A percentile compares a stretch with the other conserved stretches of the same genome.
phyloP scores from a whole-genome alignment of 2,329 filamentous ascomycete species.

The Xylariaceae sp. region DNA sequence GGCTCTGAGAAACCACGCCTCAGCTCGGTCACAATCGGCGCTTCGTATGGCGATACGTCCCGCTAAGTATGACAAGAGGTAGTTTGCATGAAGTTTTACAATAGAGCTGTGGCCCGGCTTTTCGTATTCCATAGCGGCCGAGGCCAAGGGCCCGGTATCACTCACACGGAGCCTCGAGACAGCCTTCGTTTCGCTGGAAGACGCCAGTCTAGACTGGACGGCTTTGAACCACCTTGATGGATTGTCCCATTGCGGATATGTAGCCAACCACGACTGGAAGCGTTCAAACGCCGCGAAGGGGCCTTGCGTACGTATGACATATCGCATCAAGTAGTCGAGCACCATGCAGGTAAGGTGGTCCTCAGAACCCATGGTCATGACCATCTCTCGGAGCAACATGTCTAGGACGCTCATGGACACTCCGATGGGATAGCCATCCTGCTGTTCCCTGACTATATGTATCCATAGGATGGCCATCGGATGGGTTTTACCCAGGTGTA shows the following conservation, averaged over 20 bases:
- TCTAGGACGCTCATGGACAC: constrained; percentile 16
- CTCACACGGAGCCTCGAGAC: neutral
- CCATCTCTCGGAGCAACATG: constrained; percentile 19
- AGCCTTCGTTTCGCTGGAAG: neutral
- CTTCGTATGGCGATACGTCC: constrained; percentile 17
- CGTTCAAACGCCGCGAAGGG: constrained; percentile 11
- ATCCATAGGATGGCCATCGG: constrained; percentile 22
- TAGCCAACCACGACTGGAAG: constrained; percentile 14
- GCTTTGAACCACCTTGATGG: constrained; percentile 7
- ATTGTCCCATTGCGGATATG: constrained; percentile 17
- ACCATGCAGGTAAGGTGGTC: constrained; percentile 21
- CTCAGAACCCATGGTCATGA: constrained; percentile 15
- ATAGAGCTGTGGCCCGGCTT: neutral
- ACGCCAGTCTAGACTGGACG: constrained; percentile 10
- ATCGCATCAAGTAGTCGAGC: constrained; percentile 20
- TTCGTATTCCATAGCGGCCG: constrained; percentile 11
- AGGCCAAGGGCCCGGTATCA: neutral
- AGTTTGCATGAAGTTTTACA: constrained; percentile 9
- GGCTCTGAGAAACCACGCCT: constrained; percentile 19
- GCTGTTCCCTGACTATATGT: constrained; percentile 12
- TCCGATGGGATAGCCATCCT: constrained; percentile 5
- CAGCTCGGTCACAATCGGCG: constrained; percentile 17
- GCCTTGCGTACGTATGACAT: constrained; percentile 15
- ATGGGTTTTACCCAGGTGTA: constrained; percentile 20
- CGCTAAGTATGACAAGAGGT: constrained; percentile 15